These are phyloP conservation scores for Pyricularia sp. DNA, from an alignment of 2,329 filamentous ascomycete genomes.

Conservation along the genomic window DNA sequence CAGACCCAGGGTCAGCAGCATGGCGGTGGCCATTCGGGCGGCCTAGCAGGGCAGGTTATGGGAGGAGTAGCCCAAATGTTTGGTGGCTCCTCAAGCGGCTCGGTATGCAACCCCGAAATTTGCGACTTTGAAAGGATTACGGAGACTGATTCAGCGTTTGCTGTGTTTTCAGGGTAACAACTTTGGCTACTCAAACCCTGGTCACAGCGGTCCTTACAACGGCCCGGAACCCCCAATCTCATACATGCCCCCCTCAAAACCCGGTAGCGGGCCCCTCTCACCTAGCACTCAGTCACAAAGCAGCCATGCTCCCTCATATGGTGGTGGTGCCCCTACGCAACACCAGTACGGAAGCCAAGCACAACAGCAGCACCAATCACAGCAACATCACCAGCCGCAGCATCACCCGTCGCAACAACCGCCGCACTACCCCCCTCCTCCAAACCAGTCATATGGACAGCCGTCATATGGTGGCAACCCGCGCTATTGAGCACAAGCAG, in stretches of 20 bases:
- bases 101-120: conserved; percentile 18
- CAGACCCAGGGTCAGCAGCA: conserved; percentile 24
- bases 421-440: background rate
- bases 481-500: conserved; percentile 8
- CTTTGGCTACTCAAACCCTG: conserved; percentile 50
- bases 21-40: conserved; percentile 18
- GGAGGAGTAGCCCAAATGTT: conserved; percentile 41
- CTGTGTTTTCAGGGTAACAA: conserved; percentile 16
- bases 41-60: conserved; percentile 39
- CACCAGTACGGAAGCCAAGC: conserved; percentile 1
- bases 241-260: conserved; percentile 32
- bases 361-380: background rate
- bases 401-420: background rate
- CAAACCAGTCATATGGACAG: conserved; percentile 3
- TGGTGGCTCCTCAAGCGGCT: conserved; percentile 26
- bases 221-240: conserved; percentile 50
- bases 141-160: background rate
- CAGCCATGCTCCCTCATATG: conserved; percentile 14
- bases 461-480: conserved; percentile 1
- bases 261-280: conserved; percentile 11
- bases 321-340: conserved; percentile 11
- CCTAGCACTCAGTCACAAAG: conserved; percentile 10
- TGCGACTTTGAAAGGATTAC: background rate
- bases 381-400: background rate
- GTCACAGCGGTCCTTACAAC: conserved; percentile 42